These are phyloP conservation scores for Leccinum subrobustum DNA, from an alignment of 1,284 basidiomycete species.

Conservation along the genomic window DNA sequence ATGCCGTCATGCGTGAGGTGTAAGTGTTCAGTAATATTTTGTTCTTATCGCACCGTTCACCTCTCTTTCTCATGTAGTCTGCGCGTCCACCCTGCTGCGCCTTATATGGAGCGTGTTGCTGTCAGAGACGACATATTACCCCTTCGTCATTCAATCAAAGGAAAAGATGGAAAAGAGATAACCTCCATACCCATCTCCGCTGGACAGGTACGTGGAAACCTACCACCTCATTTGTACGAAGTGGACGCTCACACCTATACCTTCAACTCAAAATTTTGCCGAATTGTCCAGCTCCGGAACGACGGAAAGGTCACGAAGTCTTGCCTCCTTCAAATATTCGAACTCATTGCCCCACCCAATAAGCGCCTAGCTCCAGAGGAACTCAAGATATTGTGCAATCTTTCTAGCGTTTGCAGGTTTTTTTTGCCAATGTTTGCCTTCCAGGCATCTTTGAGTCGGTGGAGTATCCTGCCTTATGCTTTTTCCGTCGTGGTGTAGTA, in stretches of 20 bases:
- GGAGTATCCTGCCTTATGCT: no score
- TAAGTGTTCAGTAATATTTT: neutral
- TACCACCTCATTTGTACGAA: neutral
- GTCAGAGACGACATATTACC: conserved; percentile 6
- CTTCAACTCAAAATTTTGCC: no score
- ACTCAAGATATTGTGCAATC: no score
- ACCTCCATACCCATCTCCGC: conserved; percentile 6
- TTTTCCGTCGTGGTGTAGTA: no score
- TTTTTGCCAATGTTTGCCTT: no score
- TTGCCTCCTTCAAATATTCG: no score
- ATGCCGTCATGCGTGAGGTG: conserved; percentile 10
- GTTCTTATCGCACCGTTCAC: neutral
- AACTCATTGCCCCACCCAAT: no score
- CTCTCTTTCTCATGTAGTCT: neutral
- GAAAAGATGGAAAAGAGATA: conserved; percentile 1
- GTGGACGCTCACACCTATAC: neutral
- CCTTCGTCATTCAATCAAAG: conserved; percentile 6
- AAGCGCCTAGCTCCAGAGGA: no score
- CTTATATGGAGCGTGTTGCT: conserved; percentile 6
- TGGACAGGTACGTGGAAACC: conserved; percentile 3
- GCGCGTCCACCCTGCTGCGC: conserved; percentile 7
- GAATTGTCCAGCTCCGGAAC: no score
- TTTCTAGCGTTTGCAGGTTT: no score
- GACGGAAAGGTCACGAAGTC: no score
- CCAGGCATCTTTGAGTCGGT: no score